Percentiles rank a stretch among this genome's conserved stretches.
Conservation (phyloP, 148 eudicot species). For the Silene latifolia region DNA sequence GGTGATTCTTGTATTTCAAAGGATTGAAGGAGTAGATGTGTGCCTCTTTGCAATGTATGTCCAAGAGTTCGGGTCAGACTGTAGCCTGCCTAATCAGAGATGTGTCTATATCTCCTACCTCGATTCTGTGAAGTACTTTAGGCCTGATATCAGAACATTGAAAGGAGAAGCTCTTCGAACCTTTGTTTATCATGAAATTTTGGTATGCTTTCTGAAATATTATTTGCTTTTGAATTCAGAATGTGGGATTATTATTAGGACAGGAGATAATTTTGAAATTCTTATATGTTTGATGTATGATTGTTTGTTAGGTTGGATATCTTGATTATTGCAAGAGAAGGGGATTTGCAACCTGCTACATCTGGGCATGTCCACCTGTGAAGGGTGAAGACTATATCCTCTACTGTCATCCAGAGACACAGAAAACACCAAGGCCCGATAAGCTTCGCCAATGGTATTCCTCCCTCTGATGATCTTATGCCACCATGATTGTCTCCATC, state of each 20-base stretch:
- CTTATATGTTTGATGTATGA: background rate
- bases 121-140: constrained; percentile 89
- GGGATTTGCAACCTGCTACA: constrained; percentile 82
- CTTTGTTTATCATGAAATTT: constrained; percentile 81
- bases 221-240: background rate
- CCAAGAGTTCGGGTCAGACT: constrained; percentile 85
- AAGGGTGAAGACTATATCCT: constrained; percentile 82
- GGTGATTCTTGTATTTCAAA: constrained; percentile 87
- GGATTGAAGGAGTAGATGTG: constrained; percentile 79
- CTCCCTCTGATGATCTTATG: constrained; percentile 8
- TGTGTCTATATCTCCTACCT: constrained; percentile 80
- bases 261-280: background rate
- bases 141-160: constrained; percentile 59
- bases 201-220: constrained; percentile 39
- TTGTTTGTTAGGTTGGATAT: constrained; percentile 65
- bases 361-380: constrained; percentile 91
- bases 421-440: constrained; percentile 68
- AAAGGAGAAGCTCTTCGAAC: constrained; percentile 91
- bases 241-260: background rate
- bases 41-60: constrained; percentile 89
- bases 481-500: background rate
- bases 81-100: constrained; percentile 71
- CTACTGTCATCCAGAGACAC: constrained; percentile 78
- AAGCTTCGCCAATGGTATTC: constrained; percentile 76
- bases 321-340: constrained; percentile 88